Evolutionary conservation across 2,329 filamentous ascomycete species (phyloP).

Genomic region (Chalara sp.): DNA sequence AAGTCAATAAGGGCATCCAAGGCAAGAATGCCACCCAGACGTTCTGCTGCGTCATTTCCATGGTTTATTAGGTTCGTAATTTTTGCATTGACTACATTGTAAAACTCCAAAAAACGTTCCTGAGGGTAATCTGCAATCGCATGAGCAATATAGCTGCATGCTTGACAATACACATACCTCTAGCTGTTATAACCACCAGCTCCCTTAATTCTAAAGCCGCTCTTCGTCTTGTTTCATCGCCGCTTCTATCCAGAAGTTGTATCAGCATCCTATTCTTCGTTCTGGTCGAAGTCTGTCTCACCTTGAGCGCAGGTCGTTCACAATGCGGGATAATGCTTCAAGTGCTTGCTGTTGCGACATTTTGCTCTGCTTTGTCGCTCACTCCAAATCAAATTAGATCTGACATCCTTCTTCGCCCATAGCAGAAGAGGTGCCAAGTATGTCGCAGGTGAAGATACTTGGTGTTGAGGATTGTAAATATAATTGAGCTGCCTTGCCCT

Average conservation of each 20-base stretch:
- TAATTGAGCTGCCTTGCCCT: too few species aligned
- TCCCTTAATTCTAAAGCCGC: constrained; percentile 27
- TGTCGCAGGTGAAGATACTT: too few species aligned
- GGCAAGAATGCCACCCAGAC: constrained; percentile 85
- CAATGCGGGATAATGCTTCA: constrained; percentile 24
- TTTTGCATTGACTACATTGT: constrained; percentile 57
- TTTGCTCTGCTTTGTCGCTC: constrained; percentile 10
- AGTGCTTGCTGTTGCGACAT: constrained; percentile 25
- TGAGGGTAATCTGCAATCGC: constrained; percentile 59
- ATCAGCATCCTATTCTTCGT: constrained; percentile 2
- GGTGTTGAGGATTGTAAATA: too few species aligned
- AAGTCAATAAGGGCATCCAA: constrained; percentile 93
- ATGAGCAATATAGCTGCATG: not conserved
- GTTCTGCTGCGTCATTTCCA: constrained; percentile 79
- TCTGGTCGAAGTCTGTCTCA: constrained; percentile 8
- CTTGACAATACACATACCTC: constrained; percentile 18
- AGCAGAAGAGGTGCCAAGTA: too few species aligned
- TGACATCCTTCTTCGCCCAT: too few species aligned
- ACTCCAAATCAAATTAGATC: too few species aligned
- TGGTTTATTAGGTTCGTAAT: constrained; percentile 73
- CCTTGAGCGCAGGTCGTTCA: constrained; percentile 25
- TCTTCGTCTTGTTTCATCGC: constrained; percentile 26
- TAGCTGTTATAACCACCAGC: constrained; percentile 25
- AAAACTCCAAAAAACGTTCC: constrained; percentile 70
- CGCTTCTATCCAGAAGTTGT: constrained; percentile 14